Conservation (phyloP, 805 yeast species). For the Candida dajiaensis region DNA sequence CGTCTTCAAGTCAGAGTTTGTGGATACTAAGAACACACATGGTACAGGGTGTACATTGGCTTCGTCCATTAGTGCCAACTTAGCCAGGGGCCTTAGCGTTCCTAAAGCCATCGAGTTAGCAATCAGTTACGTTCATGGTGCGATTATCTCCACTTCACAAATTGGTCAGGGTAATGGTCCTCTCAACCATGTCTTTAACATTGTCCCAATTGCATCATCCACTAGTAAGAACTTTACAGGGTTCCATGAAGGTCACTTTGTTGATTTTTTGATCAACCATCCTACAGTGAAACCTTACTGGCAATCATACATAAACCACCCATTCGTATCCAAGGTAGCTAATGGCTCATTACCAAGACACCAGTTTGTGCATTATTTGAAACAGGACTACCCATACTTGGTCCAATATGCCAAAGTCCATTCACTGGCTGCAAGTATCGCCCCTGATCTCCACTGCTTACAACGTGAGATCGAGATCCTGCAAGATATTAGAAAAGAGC, state of each 20-base stretch:
- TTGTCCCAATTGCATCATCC: slow-evolving; percentile 14
- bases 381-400: slow-evolving; percentile 64
- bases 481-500: slow-evolving; percentile 46
- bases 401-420: slow-evolving; percentile 64
- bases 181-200: slow-evolving; percentile 54
- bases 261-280: slow-evolving; percentile 48
- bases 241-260: slow-evolving; percentile 27
- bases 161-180: slow-evolving; percentile 65
- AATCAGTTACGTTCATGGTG: slow-evolving; percentile 62
- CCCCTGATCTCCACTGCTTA: slow-evolving; percentile 48
- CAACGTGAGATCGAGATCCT: slow-evolving; percentile 46
- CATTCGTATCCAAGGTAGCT: slow-evolving; percentile 52
- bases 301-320: slow-evolving; percentile 54
- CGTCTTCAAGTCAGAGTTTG: slow-evolving; percentile 40
- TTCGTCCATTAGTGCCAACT: slow-evolving; percentile 69
- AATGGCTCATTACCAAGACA: slow-evolving; percentile 41
- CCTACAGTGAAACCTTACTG: slow-evolving; percentile 50
- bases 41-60: slow-evolving; percentile 92
- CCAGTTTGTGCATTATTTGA: slow-evolving; percentile 45
- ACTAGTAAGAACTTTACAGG: slow-evolving; percentile 1
- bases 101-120: slow-evolving; percentile 47
- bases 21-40: slow-evolving; percentile 55
- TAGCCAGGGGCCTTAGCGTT: slow-evolving; percentile 50
- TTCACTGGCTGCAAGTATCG: slow-evolving; percentile 54
- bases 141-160: slow-evolving; percentile 41